Conservation (phyloP, 257 asterid genomes). For the Lithospermum erythrorhizon region DNA sequence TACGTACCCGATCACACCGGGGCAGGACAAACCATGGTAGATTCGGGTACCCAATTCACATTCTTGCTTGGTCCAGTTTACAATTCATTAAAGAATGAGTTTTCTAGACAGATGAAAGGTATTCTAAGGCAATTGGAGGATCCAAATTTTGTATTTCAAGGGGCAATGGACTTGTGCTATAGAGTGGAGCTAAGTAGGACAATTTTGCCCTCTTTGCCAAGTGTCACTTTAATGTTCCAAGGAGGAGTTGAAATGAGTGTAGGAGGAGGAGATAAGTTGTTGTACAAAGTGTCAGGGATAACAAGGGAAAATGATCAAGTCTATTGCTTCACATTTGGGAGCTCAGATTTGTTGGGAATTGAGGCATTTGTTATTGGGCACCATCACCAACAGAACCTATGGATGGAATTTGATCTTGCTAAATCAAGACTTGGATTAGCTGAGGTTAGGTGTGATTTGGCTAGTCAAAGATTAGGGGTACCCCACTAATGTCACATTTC, state of each 20-base stretch:
- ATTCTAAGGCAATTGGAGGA: slow-evolving; percentile 29
- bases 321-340: slow-evolving; percentile 63
- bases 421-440: slow-evolving; percentile 61
- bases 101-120: slow-evolving; percentile 37
- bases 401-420: slow-evolving; percentile 71
- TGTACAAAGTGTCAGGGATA: slow-evolving; percentile 47
- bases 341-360: slow-evolving; percentile 64
- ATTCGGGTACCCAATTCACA: slow-evolving; percentile 81
- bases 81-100: slow-evolving; percentile 43
- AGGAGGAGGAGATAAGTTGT: slow-evolving; percentile 61
- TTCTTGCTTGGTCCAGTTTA: slow-evolving; percentile 56
- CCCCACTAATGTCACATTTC: slow-evolving; percentile 6
- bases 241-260: slow-evolving; percentile 86
- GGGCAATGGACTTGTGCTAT: slow-evolving; percentile 76
- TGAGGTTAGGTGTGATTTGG: slow-evolving; percentile 56
- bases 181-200: slow-evolving; percentile 24
- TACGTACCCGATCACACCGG: slow-evolving; percentile 71
- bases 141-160: slow-evolving; percentile 57
- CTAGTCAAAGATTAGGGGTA: slow-evolving; percentile 44
- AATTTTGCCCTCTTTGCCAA: slow-evolving; percentile 38
- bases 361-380: slow-evolving; percentile 76
- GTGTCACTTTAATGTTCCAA: slow-evolving; percentile 46
- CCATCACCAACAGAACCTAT: slow-evolving; percentile 67
- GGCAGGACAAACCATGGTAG: slow-evolving; percentile 85
- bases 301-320: slow-evolving; percentile 38